Evolutionary conservation across 495 filamentous ascomycete genomes (phyloP), one percentile per base, ranked within the genome.

Genomic region (Aspergillus funiculosus): DNA sequence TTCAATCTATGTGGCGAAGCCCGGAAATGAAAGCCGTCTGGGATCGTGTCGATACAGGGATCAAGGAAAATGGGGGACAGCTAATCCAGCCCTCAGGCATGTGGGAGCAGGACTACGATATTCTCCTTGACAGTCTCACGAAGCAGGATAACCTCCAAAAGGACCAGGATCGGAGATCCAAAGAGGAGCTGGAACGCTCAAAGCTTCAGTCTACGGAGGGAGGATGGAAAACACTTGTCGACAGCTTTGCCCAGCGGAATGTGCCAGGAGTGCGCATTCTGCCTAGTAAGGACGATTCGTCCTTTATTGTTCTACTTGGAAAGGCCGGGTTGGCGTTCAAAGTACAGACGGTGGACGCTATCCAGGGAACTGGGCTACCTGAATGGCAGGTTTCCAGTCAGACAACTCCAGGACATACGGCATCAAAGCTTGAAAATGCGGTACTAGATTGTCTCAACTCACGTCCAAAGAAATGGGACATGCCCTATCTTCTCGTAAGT

Each of bases 101-200:
- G 34, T 73, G 69, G 69, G 63, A 70, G 24, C 53, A 50, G n/a
- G 65, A 73, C 31, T 73, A 73, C 17, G 63, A 56, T 15, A 54
- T 54, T 1, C 32, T 73, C 18, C 52, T 70, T 6, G 53, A 61
- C n/a, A 61, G 61, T 8, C 49, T 72, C 4, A 19, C 53, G 13
- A 48, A 57, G 22, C 50, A 58, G 6, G 59, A 69, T 35, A 47
- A 57, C 18, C 39, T 36, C 7, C 53, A 57, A 53, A 52, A 60
- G 26, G 57, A 64, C 17, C 43, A 61, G 25, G 50, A 46, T 8
- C 43, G 43, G 38, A 54, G 35, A 14, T 56, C 57, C 8, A 45
- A 64, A 19, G 62, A 65, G 44, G 53, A 63, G 6, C 29, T 42
- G 13, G 64, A 64, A 32, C 58, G 63, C 0, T 50, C 45, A 1